A percentile compares a stretch with the other conserved stretches of the same genome.
Evolutionary conservation across 352 stramenopile species (phyloP).

Genomic region (Phytophthora megakarya): DNA sequence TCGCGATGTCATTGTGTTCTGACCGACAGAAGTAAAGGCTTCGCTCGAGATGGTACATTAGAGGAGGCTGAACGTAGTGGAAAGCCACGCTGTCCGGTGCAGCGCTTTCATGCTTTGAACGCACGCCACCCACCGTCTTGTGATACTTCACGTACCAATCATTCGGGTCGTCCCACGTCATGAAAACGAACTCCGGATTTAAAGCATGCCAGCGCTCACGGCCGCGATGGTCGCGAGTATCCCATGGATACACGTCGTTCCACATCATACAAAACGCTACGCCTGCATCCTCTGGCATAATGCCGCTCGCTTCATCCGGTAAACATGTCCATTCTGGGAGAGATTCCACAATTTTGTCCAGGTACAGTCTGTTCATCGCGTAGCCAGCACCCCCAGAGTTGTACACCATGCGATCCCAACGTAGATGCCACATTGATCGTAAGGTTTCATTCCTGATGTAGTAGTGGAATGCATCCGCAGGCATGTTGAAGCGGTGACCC

Average conservation of each 20-base stretch:
- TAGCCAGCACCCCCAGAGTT: conserved; percentile 78
- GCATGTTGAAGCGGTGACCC: conserved; percentile 78
- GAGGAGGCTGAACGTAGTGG: conserved; percentile 61
- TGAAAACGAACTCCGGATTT: conserved; percentile 48
- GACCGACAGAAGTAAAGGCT: conserved; percentile 67
- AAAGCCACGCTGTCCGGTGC: conserved; percentile 70
- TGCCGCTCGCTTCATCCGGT: conserved; percentile 59
- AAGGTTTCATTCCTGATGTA: conserved; percentile 67
- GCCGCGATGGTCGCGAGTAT: conserved; percentile 67
- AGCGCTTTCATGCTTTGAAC: conserved; percentile 43
- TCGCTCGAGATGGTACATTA: conserved; percentile 81
- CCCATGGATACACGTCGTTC: conserved; percentile 65
- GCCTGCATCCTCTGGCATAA: conserved; percentile 68
- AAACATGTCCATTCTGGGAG: conserved; percentile 56
- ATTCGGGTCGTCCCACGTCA: conserved; percentile 40
- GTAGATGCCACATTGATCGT: conserved; percentile 40
- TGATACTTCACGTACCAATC: conserved; percentile 75
- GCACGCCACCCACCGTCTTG: conserved; percentile 57
- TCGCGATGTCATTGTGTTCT: conserved; percentile 38
- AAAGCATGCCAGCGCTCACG: conserved; percentile 78
- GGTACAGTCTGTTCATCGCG: conserved; percentile 71
- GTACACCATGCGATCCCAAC: conserved; percentile 69
- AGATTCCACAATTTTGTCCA: conserved; percentile 62
- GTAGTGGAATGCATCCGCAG: conserved; percentile 47
- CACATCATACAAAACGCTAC: conserved; percentile 87